Base-by-base conservation (phyloP, 257 asterid genomes). In the Buddleja alternifolia region DNA sequence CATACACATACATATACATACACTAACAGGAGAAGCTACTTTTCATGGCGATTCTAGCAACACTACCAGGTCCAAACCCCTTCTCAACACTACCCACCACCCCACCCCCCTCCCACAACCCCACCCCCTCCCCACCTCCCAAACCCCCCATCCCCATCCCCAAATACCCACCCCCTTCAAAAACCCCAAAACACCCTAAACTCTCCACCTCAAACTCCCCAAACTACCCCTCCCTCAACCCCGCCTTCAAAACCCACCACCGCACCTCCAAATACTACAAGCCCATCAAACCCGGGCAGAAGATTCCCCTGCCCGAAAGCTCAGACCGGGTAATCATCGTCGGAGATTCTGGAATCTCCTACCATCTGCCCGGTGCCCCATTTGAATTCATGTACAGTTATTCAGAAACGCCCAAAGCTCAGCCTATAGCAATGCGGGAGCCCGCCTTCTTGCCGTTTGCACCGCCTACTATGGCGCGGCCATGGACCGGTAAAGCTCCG, bases 401-500 rank as follows among this genome's bases (percentile, higher is more conserved):
- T 34, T 93, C 97, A 0, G 99, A 93, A 67, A 81, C 85, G 8
- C 99, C 99, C 0, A 84, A 82, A 66, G 97, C 78, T 16, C 72
- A 80, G 80, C 97, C 99, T 0, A 12, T 93, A 11, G 99, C 96
- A 6, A 82, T 93, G 74, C 84, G 99, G 11, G 99, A 90, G 77
- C 97, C 99, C 0, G 96, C 91, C 0, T 88, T 93, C 64, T 70
- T 93, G 73, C 99, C 99, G 15, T 90, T 93, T 66, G 97, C 95
- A 3, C 99, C 99, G 65, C 93, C 96, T 7, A 81, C 89, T 11
- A 93, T 90, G 97, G 86, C 96, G 51, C 83, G 99, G 66, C 99
- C 99, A 3, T 93, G 99, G 99, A 93, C 97, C 4, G 97, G 99
- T 32, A 93, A 93, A 72, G 97, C 97, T 11, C 99, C 97, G 2